A percentile compares a stretch with the other conserved stretches of the same genome.
These are phyloP conservation scores for Vanrija sp. DNA, from an alignment of 1,284 basidiomycete species.

Conservation along the genomic window DNA sequence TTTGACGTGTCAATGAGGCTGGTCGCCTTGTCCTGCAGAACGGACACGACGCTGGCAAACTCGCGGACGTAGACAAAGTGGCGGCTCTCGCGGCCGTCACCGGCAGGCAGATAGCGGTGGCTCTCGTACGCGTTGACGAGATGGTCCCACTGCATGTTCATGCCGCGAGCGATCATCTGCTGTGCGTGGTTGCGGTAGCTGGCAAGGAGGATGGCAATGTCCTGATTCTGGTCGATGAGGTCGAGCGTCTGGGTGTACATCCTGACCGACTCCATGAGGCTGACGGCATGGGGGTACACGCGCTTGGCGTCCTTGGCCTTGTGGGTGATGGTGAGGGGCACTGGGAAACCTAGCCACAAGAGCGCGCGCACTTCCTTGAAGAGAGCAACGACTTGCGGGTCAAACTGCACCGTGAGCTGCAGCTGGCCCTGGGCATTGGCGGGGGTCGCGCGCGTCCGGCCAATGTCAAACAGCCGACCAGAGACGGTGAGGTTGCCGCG, in stretches of 20 bases:
- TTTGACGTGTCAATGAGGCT: slow-evolving; percentile 86
- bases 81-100: slow-evolving; percentile 74
- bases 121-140: slow-evolving; percentile 90
- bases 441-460: slow-evolving; percentile 60
- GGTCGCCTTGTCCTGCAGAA: slow-evolving; percentile 91
- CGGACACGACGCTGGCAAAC: slow-evolving; percentile 85
- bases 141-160: slow-evolving; percentile 94
- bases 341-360: slow-evolving; percentile 91
- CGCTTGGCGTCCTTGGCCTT: slow-evolving; percentile 97
- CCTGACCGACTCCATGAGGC: slow-evolving; percentile 94
- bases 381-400: slow-evolving; percentile 93
- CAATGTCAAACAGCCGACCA: slow-evolving; percentile 95
- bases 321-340: slow-evolving; percentile 89
- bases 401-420: slow-evolving; percentile 92
- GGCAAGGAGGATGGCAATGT: slow-evolving; percentile 87
- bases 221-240: slow-evolving; percentile 80
- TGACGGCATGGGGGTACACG: slow-evolving; percentile 96
- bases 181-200: slow-evolving; percentile 87
- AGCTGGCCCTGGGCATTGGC: slow-evolving; percentile 62
- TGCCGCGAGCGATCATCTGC: slow-evolving; percentile 78
- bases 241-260: slow-evolving; percentile 94
- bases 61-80: slow-evolving; percentile 93
- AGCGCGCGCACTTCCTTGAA: slow-evolving; percentile 98
- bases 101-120: slow-evolving; percentile 62
- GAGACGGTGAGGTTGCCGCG: slow-evolving; percentile 75